Evolutionary conservation across 1,284 basidiomycete genomes (phyloP), one percentile per base, ranked within the genome.

Genomic region (Papiliotrema fonsecae): DNA sequence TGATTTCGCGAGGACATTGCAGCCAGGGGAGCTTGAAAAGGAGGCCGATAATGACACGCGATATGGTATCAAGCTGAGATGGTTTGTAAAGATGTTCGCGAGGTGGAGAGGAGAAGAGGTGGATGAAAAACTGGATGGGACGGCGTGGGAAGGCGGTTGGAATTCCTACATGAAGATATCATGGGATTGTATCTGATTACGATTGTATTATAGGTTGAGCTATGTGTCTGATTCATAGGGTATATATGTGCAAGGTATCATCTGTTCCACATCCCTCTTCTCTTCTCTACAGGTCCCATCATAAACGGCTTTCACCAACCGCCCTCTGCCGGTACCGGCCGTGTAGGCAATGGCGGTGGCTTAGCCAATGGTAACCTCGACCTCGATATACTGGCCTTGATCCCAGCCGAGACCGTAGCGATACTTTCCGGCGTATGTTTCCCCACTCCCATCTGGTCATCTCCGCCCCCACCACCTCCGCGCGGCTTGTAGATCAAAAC

Each of bases 401-500:
- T 26, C 11, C 39, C 39, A 9, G 9, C 34, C 6, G 34, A 16
- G 5, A 35, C 34, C 5, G 34, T 35, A 5, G 19, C 14, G 16
- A 16, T 19, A 5, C 19, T 19, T 5, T 19, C 34, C 6, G 34
- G 16, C 16, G 34, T 35, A 16, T 35, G 19, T 19, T 35, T 14
- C 34, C 34, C 34, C 6, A 35, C 9, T n/a, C 21, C 39, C 11
- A 22, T n/a, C 13, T 26, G 24, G 3, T 9, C 39, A 27, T 41
- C 24, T 26, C 13, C 39, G 34, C 19, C 18, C 14, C 22, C 16
- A 22, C 22, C 9, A 28, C 27, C 14, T 32, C 38, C 31, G 11
- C 61, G 49, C 4, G 74, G 74, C 58, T 74, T 75, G 61, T 74
- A 75, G 25, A 75, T 67, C 21, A 75, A 50, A 24, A 75, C 61